These are phyloP conservation scores for Malus hybrid DNA, from an alignment of 331 rosid genomes.

Conservation along the genomic window DNA sequence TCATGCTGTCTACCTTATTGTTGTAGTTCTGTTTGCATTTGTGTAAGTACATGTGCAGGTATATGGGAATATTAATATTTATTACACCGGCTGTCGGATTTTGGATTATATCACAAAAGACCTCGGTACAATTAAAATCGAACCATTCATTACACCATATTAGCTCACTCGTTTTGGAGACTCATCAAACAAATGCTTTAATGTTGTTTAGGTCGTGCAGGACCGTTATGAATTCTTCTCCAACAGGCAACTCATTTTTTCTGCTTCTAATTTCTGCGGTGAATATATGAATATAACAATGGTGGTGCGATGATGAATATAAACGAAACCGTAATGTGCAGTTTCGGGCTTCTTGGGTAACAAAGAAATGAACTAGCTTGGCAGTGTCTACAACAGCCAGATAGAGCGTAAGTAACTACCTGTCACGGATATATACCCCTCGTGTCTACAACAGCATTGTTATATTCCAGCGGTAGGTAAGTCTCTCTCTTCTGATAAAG, in stretches of 20 bases:
- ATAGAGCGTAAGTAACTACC: too few species aligned
- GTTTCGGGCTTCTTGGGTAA: constrained; percentile 63
- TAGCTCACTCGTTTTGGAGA: constrained; percentile 2
- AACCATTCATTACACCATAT: too few species aligned
- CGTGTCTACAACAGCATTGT: too few species aligned
- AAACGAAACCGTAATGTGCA: constrained; percentile 78
- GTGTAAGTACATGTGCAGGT: not conserved
- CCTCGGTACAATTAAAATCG: too few species aligned
- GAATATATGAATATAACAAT: constrained; percentile 51
- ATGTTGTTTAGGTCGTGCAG: constrained; percentile 62
- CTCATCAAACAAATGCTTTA: constrained; percentile 12
- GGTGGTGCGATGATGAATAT: constrained; percentile 96
- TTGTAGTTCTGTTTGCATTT: not conserved
- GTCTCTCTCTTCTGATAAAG: too few species aligned
- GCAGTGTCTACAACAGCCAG: too few species aligned
- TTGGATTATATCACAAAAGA: too few species aligned
- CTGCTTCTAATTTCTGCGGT: constrained; percentile 88
- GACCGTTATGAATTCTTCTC: constrained; percentile 92
- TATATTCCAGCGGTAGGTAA: too few species aligned
- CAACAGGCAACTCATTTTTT: constrained; percentile 71
- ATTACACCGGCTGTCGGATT: not conserved
- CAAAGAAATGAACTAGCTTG: too few species aligned
- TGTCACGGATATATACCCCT: too few species aligned
- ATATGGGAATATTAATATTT: not conserved
- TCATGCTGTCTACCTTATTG: not conserved